A percentile compares a stretch with the other conserved stretches of the same genome.
Evolutionary conservation across 495 filamentous ascomycete species (phyloP).

Genomic region (Daldinia childiae): DNA sequence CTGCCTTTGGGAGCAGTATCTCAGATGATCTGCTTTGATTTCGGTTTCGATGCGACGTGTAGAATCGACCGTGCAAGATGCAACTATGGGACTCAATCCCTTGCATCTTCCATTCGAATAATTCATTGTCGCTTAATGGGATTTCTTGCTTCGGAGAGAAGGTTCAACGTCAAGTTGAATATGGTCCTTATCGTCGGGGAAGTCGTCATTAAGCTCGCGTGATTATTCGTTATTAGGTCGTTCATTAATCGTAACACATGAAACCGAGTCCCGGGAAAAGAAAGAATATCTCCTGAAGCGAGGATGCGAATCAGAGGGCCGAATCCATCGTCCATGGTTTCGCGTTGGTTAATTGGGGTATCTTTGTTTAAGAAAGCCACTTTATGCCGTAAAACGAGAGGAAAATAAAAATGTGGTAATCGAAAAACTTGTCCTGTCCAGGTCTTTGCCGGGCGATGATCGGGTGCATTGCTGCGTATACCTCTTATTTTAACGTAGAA

Average conservation of each 20-base stretch:
- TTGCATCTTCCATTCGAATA: constrained; percentile 43
- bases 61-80: constrained; percentile 45
- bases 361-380: constrained; percentile 52
- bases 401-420: constrained; percentile 39
- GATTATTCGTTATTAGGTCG: constrained; percentile 55
- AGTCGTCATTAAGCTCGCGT: constrained; percentile 48
- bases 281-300: constrained; percentile 44
- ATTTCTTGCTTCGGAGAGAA: constrained; percentile 43
- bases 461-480: constrained; percentile 63
- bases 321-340: constrained; percentile 37
- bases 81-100: constrained; percentile 40
- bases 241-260: constrained; percentile 58
- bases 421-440: constrained; percentile 52
- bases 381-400: constrained; percentile 52
- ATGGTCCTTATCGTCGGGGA: constrained; percentile 40
- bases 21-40: constrained; percentile 47
- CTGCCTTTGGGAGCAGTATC: constrained; percentile 49
- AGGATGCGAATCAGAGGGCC: constrained; percentile 40
- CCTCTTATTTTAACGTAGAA: constrained; percentile 52
- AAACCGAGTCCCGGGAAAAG: constrained; percentile 45
- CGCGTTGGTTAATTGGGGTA: constrained; percentile 46
- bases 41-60: constrained; percentile 47
- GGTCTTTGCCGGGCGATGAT: constrained; percentile 54
- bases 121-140: constrained; percentile 41
- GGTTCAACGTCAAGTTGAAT: constrained; percentile 54